A percentile compares a stretch with the other conserved stretches of the same genome.
Evolutionary conservation across 192 early-diverging fungal genomes (phyloP).

Genomic region (Podila verticillata): DNA sequence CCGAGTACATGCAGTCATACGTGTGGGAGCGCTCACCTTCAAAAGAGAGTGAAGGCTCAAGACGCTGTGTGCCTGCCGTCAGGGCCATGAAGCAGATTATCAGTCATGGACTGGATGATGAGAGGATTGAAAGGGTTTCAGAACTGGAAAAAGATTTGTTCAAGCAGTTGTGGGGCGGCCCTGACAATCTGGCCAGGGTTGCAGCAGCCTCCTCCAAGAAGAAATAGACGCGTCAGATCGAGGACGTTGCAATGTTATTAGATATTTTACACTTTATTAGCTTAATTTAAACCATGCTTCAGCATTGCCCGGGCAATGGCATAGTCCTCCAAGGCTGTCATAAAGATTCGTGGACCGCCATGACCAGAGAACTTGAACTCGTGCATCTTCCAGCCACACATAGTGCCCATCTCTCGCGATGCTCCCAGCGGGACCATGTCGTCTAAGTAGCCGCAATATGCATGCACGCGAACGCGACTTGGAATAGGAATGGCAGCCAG

Average conservation of each 20-base stretch:
- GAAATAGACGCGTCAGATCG: conserved; percentile 2
- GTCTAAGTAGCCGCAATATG: conserved; percentile 36
- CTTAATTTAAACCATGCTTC: not conserved
- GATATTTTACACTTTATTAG: not conserved
- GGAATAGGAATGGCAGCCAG: conserved; percentile 13
- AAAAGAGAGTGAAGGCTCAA: conserved; percentile 7
- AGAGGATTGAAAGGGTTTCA: conserved; percentile 37
- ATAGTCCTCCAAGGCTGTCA: conserved; percentile 49
- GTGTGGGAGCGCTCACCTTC: conserved; percentile 28
- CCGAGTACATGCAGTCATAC: conserved; percentile 54
- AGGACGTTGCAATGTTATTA: not conserved
- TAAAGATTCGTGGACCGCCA: conserved; percentile 41
- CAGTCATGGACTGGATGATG: conserved; percentile 30
- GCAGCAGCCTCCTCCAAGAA: conserved; percentile 27
- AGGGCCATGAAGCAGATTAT: conserved; percentile 62
- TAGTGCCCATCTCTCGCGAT: conserved; percentile 23
- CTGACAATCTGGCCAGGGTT: conserved; percentile 43
- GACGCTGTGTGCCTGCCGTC: conserved; percentile 56
- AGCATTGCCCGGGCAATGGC: conserved; percentile 7
- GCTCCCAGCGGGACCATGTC: conserved; percentile 39
- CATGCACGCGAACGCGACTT: conserved; percentile 15
- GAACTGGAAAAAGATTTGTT: conserved; percentile 46
- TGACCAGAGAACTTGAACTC: conserved; percentile 45
- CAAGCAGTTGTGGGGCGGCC: conserved; percentile 36
- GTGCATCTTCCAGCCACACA: conserved; percentile 36